Conservation (phyloP, 805 yeast genomes). For the Teunomyces aglyptinius region DNA sequence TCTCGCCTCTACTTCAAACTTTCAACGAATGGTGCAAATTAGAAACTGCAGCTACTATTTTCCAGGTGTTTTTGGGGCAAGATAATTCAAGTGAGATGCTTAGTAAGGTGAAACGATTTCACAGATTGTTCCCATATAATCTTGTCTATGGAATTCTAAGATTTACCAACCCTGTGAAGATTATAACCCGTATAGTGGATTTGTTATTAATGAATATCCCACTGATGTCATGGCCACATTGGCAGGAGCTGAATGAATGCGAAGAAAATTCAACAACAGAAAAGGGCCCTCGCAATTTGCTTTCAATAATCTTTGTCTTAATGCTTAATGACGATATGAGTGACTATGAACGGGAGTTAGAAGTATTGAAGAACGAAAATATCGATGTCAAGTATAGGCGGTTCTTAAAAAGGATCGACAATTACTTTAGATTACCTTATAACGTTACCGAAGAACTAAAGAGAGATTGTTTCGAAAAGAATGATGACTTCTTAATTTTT, state of each 20-base stretch:
- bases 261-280: conserved; percentile 7
- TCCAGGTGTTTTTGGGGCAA: conserved; percentile 74
- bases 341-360: conserved; percentile 55
- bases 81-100: conserved; percentile 79
- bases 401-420: conserved; percentile 27
- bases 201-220: conserved; percentile 60
- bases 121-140: conserved; percentile 75
- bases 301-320: conserved; percentile 73
- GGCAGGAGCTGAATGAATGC: conserved; percentile 14
- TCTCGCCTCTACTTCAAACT: conserved; percentile 65
- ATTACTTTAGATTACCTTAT: conserved; percentile 18
- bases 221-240: conserved; percentile 18
- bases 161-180: conserved; percentile 83
- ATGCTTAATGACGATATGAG: conserved; percentile 72
- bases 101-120: conserved; percentile 67
- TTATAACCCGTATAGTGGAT: conserved; percentile 77
- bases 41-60: conserved; percentile 80
- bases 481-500: conserved; percentile 22
- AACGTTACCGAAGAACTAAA: conserved; percentile 13
- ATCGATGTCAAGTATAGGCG: conserved; percentile 26
- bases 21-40: conserved; percentile 81
- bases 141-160: conserved; percentile 73
- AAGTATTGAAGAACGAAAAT: conserved; percentile 41
- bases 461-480: conserved; percentile 13
- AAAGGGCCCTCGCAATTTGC: conserved; percentile 34